A percentile compares a stretch with the other conserved stretches of the same genome.
These are phyloP conservation scores for Rhizopus delemar DNA, from an alignment of 371 early-diverging fungal genomes.

Conservation along the genomic window DNA sequence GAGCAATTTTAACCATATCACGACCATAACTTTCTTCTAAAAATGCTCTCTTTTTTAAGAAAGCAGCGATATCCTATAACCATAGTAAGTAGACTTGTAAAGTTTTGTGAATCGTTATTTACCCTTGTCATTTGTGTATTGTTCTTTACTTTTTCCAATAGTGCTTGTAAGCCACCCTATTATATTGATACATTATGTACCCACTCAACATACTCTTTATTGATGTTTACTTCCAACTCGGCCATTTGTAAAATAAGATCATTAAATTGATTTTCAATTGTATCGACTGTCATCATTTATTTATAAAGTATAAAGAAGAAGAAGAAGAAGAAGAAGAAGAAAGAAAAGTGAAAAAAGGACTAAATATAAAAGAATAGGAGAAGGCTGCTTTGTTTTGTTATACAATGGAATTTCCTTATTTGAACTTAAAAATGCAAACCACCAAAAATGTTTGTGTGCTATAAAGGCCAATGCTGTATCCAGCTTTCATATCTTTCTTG, in stretches of 20 bases:
- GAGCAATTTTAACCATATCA: constrained; percentile 54
- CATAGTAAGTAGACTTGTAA: background rate
- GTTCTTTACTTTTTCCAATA: constrained; percentile 29
- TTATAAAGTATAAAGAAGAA: background rate
- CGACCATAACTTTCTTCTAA: constrained; percentile 65
- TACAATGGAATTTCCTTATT: background rate
- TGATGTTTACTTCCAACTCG: constrained; percentile 23
- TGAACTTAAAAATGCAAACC: constrained; percentile 5
- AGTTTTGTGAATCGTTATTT: background rate
- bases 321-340: constrained; percentile 10
- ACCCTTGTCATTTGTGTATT: constrained; percentile 30
- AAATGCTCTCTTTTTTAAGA: constrained; percentile 60
- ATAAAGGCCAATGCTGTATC: constrained; percentile 32
- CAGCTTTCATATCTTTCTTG: constrained; percentile 32
- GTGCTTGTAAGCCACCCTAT: constrained; percentile 27
- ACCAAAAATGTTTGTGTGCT: background rate
- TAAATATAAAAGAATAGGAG: constrained; percentile 4
- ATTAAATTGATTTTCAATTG: constrained; percentile 7
- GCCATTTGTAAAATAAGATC: constrained; percentile 30
- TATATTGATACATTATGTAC: background rate
- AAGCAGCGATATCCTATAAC: constrained; percentile 51
- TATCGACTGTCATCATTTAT: constrained; percentile 25
- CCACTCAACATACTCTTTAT: background rate
- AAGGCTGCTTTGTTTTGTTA: background rate
- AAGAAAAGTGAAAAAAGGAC: constrained; percentile 3